phyloP scores from a whole-genome alignment of 192 early-diverging fungal genomes.

The Entomortierella lignicola region DNA sequence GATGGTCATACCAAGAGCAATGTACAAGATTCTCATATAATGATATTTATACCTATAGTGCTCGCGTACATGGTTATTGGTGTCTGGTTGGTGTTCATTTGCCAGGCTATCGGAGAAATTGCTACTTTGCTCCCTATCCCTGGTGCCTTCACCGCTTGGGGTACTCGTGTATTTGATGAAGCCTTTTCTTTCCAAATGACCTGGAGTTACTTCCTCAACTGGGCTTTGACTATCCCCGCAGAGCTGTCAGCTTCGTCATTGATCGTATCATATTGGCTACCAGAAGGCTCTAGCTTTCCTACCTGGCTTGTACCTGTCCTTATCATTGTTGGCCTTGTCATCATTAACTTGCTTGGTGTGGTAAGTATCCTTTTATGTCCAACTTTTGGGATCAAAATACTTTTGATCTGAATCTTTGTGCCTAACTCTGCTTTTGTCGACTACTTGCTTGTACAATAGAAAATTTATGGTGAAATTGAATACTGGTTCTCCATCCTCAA shows the following conservation, averaged over 20 bases:
- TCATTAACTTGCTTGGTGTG: constrained; percentile 77
- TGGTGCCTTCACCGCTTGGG: constrained; percentile 81
- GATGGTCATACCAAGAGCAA: no score
- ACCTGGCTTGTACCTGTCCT: constrained; percentile 50
- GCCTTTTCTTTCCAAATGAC: constrained; percentile 73
- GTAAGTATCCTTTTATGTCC: constrained; percentile 61
- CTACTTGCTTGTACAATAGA: constrained; percentile 56
- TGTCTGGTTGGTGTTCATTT: constrained; percentile 40
- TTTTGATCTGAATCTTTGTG: no score
- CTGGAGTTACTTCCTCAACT: constrained; percentile 58
- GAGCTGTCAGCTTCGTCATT: constrained; percentile 84
- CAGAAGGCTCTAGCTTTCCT: constrained; percentile 44
- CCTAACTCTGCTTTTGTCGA: constrained; percentile 32
- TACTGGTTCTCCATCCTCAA: constrained; percentile 88
- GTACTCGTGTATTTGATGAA: constrained; percentile 81
- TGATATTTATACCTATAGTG: constrained; percentile 7
- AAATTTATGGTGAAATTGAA: constrained; percentile 81
- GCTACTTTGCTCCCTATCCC: constrained; percentile 82
- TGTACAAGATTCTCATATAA: not conserved
- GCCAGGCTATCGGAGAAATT: constrained; percentile 80
- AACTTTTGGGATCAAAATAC: not conserved
- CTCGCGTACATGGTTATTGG: constrained; percentile 41
- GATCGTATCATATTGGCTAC: constrained; percentile 74
- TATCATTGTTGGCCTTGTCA: constrained; percentile 69
- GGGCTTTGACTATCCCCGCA: constrained; percentile 69